A percentile compares a stretch with the other conserved stretches of the same genome.
phyloP scores from a whole-genome alignment of 805 yeast species.

The Lipomyces lipofer region DNA sequence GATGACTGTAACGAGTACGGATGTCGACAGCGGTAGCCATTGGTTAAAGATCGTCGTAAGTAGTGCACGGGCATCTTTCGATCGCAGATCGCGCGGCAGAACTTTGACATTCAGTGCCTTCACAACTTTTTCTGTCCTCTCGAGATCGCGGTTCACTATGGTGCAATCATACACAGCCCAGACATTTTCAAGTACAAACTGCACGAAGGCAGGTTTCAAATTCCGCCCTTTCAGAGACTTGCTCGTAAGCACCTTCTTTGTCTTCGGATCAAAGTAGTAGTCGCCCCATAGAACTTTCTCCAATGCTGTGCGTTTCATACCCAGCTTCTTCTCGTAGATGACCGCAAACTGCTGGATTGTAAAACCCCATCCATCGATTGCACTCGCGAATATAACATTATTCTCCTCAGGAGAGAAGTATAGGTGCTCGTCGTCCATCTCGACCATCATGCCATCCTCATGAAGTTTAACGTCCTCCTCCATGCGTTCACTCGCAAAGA shows the following conservation, averaged over 20 bases:
- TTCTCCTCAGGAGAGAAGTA: slow-evolving; percentile 86
- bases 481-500: slow-evolving; percentile 90
- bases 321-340: slow-evolving; percentile 79
- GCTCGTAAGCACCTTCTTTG: slow-evolving; percentile 70
- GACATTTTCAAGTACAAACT: slow-evolving; percentile 80
- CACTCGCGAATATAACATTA: slow-evolving; percentile 87
- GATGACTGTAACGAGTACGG: slow-evolving; percentile 79
- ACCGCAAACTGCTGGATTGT: slow-evolving; percentile 84
- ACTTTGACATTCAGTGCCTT: slow-evolving; percentile 67
- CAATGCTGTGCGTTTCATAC: slow-evolving; percentile 75
- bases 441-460: slow-evolving; percentile 56
- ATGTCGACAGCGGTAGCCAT: slow-evolving; percentile 91
- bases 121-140: slow-evolving; percentile 72
- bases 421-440: slow-evolving; percentile 74
- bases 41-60: slow-evolving; percentile 74
- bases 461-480: slow-evolving; percentile 54
- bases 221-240: slow-evolving; percentile 62
- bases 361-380: slow-evolving; percentile 98
- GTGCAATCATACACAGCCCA: slow-evolving; percentile 88
- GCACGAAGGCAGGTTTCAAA: slow-evolving; percentile 81
- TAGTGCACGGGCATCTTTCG: slow-evolving; percentile 70
- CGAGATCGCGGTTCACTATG: slow-evolving; percentile 63
- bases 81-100: slow-evolving; percentile 70
- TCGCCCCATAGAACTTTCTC: slow-evolving; percentile 96
- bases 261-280: slow-evolving; percentile 82